Evolutionary conservation across 78 protist genomes (phyloP).

Genomic region (Dictyostelium brefeldianum): DNA sequence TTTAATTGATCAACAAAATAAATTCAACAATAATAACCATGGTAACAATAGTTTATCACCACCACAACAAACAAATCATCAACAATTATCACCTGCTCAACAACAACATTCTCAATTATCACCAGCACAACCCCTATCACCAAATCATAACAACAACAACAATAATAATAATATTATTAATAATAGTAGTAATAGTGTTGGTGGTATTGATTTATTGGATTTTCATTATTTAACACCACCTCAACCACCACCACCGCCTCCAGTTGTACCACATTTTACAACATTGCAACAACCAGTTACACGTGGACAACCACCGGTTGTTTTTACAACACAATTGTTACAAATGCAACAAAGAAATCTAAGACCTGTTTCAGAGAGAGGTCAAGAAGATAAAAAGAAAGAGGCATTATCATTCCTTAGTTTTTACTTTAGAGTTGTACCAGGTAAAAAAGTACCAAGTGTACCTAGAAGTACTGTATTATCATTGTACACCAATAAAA

Average conservation of each 20-base stretch:
- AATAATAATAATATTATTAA: not conserved
- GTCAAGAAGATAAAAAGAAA: slow-evolving; percentile 73
- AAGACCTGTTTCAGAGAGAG: slow-evolving; percentile 57
- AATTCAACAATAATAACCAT: not conserved
- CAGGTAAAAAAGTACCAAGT: slow-evolving; percentile 12
- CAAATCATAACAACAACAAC: not conserved
- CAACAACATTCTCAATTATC: not conserved
- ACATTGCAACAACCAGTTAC: slow-evolving; percentile 7
- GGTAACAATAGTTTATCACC: not conserved
- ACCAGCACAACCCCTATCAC: not conserved
- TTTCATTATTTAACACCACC: not conserved
- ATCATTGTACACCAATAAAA: slow-evolving; percentile 49
- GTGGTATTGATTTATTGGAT: not conserved
- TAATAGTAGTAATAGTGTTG: too few species aligned
- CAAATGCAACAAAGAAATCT: slow-evolving; percentile 59
- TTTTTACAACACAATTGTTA: slow-evolving; percentile 30
- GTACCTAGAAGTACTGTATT: slow-evolving; percentile 28
- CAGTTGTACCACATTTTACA: slow-evolving; percentile 1
- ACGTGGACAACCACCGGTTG: not conserved
- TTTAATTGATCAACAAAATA: not conserved
- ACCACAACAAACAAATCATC: not conserved
- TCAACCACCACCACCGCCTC: slow-evolving; percentile 23
- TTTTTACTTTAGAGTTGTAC: slow-evolving; percentile 57
- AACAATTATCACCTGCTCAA: not conserved
- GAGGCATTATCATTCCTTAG: slow-evolving; percentile 53